A percentile compares a stretch with the other conserved stretches of the same genome.
Evolutionary conservation across 23 red algal species (phyloP).

Genomic region (Gracilaria caudata): DNA sequence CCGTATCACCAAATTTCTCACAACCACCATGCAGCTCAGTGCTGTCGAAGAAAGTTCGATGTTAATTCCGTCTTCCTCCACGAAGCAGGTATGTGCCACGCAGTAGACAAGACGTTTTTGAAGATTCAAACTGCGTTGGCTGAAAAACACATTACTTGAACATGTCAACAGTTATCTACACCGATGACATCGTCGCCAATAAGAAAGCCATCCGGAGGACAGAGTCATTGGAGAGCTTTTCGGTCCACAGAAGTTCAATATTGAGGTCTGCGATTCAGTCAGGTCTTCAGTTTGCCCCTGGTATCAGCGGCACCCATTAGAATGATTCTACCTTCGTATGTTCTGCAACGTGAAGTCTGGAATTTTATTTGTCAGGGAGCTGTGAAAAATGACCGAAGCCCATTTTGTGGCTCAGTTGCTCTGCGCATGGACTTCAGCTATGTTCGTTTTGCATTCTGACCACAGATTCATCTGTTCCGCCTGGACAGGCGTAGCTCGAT

Average conservation of each 20-base stretch:
- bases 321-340: too few species aligned
- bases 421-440: neutral
- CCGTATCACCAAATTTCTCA: too few species aligned
- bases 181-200: constrained; percentile 12
- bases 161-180: too few species aligned
- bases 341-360: neutral
- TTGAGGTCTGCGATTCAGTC: neutral
- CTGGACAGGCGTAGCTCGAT: constrained; percentile 6
- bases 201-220: neutral
- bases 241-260: neutral
- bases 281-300: neutral
- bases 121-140: too few species aligned
- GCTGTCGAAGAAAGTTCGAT: too few species aligned
- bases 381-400: neutral
- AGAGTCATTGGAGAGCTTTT: neutral
- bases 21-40: too few species aligned
- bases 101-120: too few species aligned
- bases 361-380: neutral
- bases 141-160: too few species aligned
- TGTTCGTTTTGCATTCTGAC: neutral
- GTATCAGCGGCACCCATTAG: too few species aligned
- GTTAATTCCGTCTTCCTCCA: too few species aligned
- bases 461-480: constrained; percentile 7
- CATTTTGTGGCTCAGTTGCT: neutral
- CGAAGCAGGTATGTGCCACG: too few species aligned